phyloP scores from a whole-genome alignment of 2,329 filamentous ascomycete genomes.

The Aureobasidium vineae region DNA sequence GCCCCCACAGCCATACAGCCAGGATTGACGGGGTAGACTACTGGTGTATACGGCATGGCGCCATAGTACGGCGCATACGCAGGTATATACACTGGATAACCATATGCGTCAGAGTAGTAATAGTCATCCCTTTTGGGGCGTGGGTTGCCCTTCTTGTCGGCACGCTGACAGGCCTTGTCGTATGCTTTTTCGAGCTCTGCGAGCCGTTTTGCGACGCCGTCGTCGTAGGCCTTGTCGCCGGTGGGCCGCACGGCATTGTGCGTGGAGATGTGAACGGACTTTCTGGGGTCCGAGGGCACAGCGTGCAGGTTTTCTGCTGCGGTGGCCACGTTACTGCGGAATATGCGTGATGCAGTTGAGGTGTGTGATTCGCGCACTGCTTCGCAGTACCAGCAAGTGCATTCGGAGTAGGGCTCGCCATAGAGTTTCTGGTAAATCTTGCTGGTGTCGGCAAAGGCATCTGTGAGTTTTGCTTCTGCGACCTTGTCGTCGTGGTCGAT shows the following conservation, averaged over 20 bases:
- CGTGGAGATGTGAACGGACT: constrained; percentile 67
- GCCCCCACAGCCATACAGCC: constrained; percentile 44
- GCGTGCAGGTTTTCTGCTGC: constrained; percentile 40
- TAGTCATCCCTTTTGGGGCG: constrained; percentile 41
- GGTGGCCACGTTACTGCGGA: constrained; percentile 47
- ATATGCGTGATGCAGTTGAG: constrained; percentile 46
- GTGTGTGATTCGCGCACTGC: constrained; percentile 60
- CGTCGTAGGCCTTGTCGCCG: constrained; percentile 33
- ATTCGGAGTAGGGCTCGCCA: constrained; percentile 68
- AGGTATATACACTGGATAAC: constrained; percentile 47
- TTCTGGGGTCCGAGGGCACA: constrained; percentile 52
- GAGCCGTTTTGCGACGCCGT: constrained; percentile 33
- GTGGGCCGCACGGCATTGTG: constrained; percentile 62
- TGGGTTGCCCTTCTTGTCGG: constrained; percentile 41
- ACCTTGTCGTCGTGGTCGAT: constrained; percentile 86
- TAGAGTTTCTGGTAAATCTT: constrained; percentile 66
- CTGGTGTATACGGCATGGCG: constrained; percentile 34
- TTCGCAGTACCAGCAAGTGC: constrained; percentile 84
- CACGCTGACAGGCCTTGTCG: constrained; percentile 42
- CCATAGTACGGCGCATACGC: constrained; percentile 50
- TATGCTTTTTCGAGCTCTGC: constrained; percentile 58
- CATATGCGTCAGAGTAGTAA: constrained; percentile 46
- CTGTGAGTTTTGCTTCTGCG: constrained; percentile 62
- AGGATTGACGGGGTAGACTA: constrained; percentile 48
- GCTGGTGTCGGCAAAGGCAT: constrained; percentile 69